Percentiles rank a stretch among this genome's conserved stretches.
These are phyloP conservation scores for Sistotremastrum niveocremeum DNA, from an alignment of 768 basidiomycete genomes.

Conservation along the genomic window DNA sequence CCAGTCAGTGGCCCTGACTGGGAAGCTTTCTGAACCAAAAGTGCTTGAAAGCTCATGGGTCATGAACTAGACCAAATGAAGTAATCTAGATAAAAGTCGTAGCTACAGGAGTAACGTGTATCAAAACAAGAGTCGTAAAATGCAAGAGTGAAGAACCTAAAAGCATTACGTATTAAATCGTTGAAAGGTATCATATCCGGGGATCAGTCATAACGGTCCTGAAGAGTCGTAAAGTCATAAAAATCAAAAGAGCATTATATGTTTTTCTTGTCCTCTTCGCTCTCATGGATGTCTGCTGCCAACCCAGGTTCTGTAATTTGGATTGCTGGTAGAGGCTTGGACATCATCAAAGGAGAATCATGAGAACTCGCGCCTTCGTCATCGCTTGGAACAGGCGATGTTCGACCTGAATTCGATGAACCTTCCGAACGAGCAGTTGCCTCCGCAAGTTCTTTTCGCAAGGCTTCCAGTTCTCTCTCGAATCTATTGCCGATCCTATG, in stretches of 20 bases:
- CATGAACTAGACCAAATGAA: background rate
- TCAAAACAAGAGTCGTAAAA: background rate
- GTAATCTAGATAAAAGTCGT: background rate
- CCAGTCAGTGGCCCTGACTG: slow-evolving; percentile 36
- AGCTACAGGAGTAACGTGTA: background rate
- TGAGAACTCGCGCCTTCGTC: slow-evolving; percentile 6
- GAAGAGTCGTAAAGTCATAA: background rate
- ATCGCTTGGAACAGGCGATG: slow-evolving; percentile 16
- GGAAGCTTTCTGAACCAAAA: slow-evolving; percentile 31
- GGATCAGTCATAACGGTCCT: background rate
- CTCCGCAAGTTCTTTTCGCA: slow-evolving; percentile 84
- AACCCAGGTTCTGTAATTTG: too few relatives aligned
- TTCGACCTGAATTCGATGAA: slow-evolving; percentile 12
- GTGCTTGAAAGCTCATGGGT: background rate
- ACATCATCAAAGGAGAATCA: too few relatives aligned
- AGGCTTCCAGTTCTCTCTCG: slow-evolving; percentile 79
- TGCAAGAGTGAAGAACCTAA: background rate
- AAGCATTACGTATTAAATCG: background rate
- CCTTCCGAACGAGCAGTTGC: slow-evolving; percentile 37
- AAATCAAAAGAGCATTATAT: too few relatives aligned
- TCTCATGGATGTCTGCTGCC: too few relatives aligned
- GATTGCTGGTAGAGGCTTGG: too few relatives aligned
- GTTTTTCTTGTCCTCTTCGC: too few relatives aligned
- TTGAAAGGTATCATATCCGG: background rate
- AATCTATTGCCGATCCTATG: slow-evolving; percentile 41